Evolutionary conservation across 2,329 filamentous ascomycete species (phyloP).

Genomic region (Ophiognomonia clavigignenti-juglandacearum): DNA sequence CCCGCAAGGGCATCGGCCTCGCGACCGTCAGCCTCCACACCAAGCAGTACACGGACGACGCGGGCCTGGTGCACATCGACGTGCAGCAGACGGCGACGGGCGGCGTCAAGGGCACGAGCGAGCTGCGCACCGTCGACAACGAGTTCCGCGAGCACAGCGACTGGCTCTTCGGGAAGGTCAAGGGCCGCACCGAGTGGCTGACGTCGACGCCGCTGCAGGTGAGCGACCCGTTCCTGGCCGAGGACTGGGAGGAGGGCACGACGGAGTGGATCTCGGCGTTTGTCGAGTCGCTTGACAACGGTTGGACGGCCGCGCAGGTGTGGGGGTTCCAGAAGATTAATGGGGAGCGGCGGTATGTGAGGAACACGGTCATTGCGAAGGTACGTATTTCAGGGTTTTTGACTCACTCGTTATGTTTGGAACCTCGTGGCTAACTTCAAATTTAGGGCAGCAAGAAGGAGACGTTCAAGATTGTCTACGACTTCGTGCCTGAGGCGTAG

Average conservation of each 20-base stretch:
- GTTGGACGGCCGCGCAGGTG: constrained; percentile 53
- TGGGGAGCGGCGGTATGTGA: constrained; percentile 46
- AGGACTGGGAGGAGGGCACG: constrained; percentile 56
- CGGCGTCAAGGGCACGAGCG: constrained; percentile 60
- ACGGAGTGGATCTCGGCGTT: constrained; percentile 56
- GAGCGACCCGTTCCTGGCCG: constrained; percentile 50
- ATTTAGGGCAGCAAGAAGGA: constrained; percentile 30
- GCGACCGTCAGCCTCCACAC: constrained; percentile 65
- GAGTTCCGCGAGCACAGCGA: constrained; percentile 62
- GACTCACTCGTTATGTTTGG: background rate
- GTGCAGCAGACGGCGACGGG: constrained; percentile 69
- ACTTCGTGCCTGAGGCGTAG: constrained; percentile 32
- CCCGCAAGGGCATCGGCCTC: constrained; percentile 65
- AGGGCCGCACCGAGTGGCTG: constrained; percentile 54
- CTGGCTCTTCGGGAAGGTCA: constrained; percentile 72
- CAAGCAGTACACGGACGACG: constrained; percentile 45
- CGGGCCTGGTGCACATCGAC: constrained; percentile 55
- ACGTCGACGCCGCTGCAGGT: constrained; percentile 28
- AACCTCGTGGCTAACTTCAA: background rate
- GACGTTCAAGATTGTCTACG: constrained; percentile 52
- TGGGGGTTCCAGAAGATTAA: constrained; percentile 56
- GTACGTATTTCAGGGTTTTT: constrained; percentile 10
- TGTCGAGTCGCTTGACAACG: constrained; percentile 48
- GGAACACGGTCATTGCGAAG: constrained; percentile 51
- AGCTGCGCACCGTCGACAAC: constrained; percentile 50